Base-by-base conservation (phyloP, 805 yeast genomes). In the Yamadazyma philogaea region DNA sequence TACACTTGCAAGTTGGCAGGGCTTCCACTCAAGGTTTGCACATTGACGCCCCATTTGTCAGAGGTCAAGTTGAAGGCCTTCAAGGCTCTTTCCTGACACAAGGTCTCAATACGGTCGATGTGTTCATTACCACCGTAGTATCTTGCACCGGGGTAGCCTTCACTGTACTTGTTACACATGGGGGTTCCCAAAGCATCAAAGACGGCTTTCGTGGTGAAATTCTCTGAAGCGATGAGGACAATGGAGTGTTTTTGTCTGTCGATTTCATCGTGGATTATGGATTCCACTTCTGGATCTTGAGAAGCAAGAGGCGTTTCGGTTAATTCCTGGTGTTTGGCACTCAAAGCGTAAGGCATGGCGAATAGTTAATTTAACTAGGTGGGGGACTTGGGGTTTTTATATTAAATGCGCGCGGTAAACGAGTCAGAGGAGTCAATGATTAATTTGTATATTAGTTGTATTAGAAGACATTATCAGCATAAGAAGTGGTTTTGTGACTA, bases 121-220 rank as follows among this genome's bases (percentile, higher is more conserved):
- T 81, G 84, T 69, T 91, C 89, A 63, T 91, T 91, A 65, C 99
- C 99, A 66, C 99, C 99, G 64, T 91, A 91, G 74, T 91, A 91
- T 66, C 99, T 82, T 50, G 89, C 96, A 53, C 96, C 96, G 32
- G 99, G 99, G 70, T 91, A 91, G 51, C 98, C 98, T 70, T 91
- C 99, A 8, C 97, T 89, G 72, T 91, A 91, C 74, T 91, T 91
- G 79, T 91, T 91, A 67, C 87, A 90, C 96, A 91, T 88, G 63
- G 87, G 96, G 20, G 96, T 85, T 51, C 98, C 98, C 58, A 91
- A 76, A 38, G 88, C 80, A 63, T 91, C 96, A 80, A 91, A 86
- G 24, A 91, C 99, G 18, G 96, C 84, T 53, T 84, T 86, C 38
- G 97, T 86, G 43, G 99, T 91, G 77, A 90, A 91, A 70, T 91